Evolutionary conservation across 2,329 filamentous ascomycete genomes (phyloP).

Genomic region (Boeremia exigua): DNA sequence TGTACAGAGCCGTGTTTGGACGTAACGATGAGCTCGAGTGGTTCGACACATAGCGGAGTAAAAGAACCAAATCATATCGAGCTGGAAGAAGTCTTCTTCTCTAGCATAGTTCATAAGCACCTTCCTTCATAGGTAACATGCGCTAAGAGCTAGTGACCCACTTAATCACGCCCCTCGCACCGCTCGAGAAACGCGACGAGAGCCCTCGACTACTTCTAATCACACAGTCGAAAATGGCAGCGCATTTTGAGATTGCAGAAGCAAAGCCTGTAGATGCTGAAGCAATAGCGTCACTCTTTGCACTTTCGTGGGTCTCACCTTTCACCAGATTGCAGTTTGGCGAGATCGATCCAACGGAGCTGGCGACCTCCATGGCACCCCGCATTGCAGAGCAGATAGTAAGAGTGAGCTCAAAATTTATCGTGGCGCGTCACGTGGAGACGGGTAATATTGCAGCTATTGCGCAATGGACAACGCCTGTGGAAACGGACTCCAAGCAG

Average conservation of each 20-base stretch:
- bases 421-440: constrained; percentile 21
- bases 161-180: not conserved
- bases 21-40: constrained; percentile 40
- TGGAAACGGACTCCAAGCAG: not conserved
- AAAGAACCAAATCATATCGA: not conserved
- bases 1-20: constrained; percentile 42
- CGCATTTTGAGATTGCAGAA: constrained; percentile 7
- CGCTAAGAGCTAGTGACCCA: not conserved
- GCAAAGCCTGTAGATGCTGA: constrained; percentile 20
- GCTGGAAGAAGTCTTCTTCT: not conserved
- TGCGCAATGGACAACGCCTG: constrained; percentile 35
- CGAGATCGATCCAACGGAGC: constrained; percentile 20
- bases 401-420: constrained; percentile 9
- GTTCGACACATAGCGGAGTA: constrained; percentile 39
- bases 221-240: not conserved
- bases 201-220: not conserved
- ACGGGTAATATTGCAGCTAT: constrained; percentile 26
- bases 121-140: not conserved
- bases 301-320: constrained; percentile 33
- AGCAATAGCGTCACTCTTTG: constrained; percentile 35
- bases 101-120: not conserved
- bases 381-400: constrained; percentile 29
- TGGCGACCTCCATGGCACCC: constrained; percentile 29
- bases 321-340: constrained; percentile 38
- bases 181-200: not conserved